Percentiles rank a stretch among this genome's conserved stretches.
Evolutionary conservation across 2,329 filamentous ascomycete species (phyloP).

Genomic region (Pseudogymnoascus sp.): DNA sequence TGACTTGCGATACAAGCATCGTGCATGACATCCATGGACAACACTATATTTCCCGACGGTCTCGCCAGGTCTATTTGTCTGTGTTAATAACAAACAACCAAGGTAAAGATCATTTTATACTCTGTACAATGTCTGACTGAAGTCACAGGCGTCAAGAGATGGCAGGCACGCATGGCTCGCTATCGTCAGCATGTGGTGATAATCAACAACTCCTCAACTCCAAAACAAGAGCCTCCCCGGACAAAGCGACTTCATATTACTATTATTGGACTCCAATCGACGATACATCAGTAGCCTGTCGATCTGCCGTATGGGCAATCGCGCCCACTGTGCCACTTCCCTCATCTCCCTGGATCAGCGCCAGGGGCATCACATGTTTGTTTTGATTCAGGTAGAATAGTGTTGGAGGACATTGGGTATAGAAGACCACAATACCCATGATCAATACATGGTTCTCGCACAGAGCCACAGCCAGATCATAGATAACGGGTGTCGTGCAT

Average conservation of each 20-base stretch:
- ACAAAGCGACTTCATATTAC: not conserved
- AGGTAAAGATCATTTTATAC: not conserved
- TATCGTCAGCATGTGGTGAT: not conserved
- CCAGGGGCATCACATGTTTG: not conserved
- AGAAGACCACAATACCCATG: not conserved
- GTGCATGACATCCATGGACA: not conserved
- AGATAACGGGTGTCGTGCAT: constrained; percentile 1
- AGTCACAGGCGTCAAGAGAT: not conserved
- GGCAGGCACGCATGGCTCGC: not conserved
- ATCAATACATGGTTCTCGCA: constrained; percentile 1
- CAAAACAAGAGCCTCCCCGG: not conserved
- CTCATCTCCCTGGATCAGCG: not conserved
- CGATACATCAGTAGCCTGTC: not conserved
- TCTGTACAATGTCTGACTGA: not conserved
- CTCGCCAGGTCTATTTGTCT: not conserved
- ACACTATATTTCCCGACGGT: not conserved
- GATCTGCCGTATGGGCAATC: constrained; percentile 4
- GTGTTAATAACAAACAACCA: not conserved
- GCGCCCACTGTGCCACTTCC: not conserved
- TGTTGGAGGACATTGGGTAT: not conserved
- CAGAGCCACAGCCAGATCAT: not conserved
- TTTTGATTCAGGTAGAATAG: constrained; percentile 5
- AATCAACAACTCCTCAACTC: not conserved
- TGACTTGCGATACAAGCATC: not conserved
- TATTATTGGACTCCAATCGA: constrained; percentile 1